These are phyloP conservation scores for Circinella umbellata DNA, from an alignment of 371 early-diverging fungal genomes.

Conservation along the genomic window DNA sequence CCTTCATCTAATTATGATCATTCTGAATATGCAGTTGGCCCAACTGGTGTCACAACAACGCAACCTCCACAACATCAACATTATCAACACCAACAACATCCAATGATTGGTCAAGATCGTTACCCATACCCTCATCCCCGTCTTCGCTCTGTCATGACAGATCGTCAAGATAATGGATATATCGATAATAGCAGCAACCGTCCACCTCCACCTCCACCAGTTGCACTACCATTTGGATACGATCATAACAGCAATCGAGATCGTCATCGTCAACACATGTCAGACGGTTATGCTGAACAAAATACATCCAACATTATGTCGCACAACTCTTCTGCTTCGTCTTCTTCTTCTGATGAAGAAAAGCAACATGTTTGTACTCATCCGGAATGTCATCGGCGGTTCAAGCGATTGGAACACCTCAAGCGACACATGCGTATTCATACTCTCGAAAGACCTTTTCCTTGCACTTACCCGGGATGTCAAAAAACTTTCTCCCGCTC, in stretches of 20 bases:
- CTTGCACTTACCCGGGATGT: conserved; percentile 73
- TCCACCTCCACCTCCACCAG: background rate
- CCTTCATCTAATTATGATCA: conserved; percentile 5
- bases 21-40: conserved; percentile 8
- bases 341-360: conserved; percentile 26
- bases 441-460: conserved; percentile 82
- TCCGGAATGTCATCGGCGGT: conserved; percentile 59
- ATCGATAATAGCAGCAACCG: background rate
- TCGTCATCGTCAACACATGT: conserved; percentile 3
- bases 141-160: background rate
- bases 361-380: conserved; percentile 61
- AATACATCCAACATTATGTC: background rate
- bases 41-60: conserved; percentile 3
- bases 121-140: conserved; percentile 21
- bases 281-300: conserved; percentile 2
- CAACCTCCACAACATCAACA: background rate
- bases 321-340: conserved; percentile 2
- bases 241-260: background rate
- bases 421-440: conserved; percentile 90
- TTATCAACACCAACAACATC: background rate
- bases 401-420: conserved; percentile 88
- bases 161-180: conserved; percentile 2
- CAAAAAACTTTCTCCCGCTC: conserved; percentile 80
- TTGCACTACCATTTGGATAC: background rate
- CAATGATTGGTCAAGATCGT: conserved; percentile 16